These are phyloP conservation scores for Protomyces arabidopsidicola DNA, from an alignment of 1,139 yeast genomes.

Conservation along the genomic window DNA sequence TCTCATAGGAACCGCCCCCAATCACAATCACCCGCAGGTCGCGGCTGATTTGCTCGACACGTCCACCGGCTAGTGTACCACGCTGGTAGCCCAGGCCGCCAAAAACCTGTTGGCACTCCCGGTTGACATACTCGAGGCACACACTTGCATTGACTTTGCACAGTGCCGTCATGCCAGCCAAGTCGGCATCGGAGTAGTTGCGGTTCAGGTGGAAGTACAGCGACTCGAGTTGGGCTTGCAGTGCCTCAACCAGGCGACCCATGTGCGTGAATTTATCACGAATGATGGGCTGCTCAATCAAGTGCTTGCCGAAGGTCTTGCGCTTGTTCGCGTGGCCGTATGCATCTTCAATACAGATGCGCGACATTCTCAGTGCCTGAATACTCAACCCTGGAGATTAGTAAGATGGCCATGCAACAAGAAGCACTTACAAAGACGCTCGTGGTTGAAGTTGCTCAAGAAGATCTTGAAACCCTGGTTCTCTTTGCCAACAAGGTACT, in stretches of 20 bases:
- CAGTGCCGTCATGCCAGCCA: slow-evolving; percentile 49
- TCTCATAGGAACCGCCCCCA: slow-evolving; percentile 48
- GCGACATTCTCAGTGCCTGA: slow-evolving; percentile 44
- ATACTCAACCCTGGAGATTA: slow-evolving; percentile 36
- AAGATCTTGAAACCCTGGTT: slow-evolving; percentile 47
- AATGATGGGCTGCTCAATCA: slow-evolving; percentile 46
- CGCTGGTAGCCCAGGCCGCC: slow-evolving; percentile 47
- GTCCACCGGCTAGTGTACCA: slow-evolving; percentile 45
- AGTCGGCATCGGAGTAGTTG: slow-evolving; percentile 42
- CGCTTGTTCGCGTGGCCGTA: slow-evolving; percentile 43
- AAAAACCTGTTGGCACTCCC: slow-evolving; percentile 47
- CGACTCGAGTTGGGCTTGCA: slow-evolving; percentile 42
- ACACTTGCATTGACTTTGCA: slow-evolving; percentile 45
- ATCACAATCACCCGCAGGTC: slow-evolving; percentile 47
- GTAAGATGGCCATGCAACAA: background rate
- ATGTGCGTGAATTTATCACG: slow-evolving; percentile 46
- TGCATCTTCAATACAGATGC: slow-evolving; percentile 45
- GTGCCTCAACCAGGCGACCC: slow-evolving; percentile 44
- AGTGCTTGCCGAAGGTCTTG: slow-evolving; percentile 44
- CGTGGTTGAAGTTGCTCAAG: slow-evolving; percentile 48
- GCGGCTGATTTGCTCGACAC: slow-evolving; percentile 45
- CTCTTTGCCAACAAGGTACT: slow-evolving; percentile 44
- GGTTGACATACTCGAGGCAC: slow-evolving; percentile 44
- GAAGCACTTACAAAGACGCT: slow-evolving; percentile 41
- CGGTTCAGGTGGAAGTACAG: slow-evolving; percentile 41